Evolutionary conservation across 2,329 filamentous ascomycete genomes (phyloP), one percentile per base, ranked within the genome.

Genomic region (Paracorniculantispora psalliotae): DNA sequence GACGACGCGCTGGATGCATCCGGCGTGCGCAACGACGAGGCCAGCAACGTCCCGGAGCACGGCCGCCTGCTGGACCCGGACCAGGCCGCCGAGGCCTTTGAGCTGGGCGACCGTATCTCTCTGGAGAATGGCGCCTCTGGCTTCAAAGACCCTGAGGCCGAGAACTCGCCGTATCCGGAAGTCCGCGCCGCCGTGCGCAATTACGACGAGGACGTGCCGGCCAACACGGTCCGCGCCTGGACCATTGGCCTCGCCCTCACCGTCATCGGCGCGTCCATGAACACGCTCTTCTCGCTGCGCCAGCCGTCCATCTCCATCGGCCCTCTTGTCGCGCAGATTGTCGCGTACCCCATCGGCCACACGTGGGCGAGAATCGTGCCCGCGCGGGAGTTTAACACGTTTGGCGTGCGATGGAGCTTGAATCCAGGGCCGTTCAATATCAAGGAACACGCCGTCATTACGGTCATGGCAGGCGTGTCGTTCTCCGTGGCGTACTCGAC

Each of bases 401-500:
- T 86, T 62, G 84, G 85, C 10, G 59, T 78, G 6, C 73, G 66
- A 21, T 86, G 81, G 78, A 79, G 77, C 23, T 71, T 88, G n/a
- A 89, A 88, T 59, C 84, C 86, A 0, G 85, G 85, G 0, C 85
- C 85, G 1, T 89, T 89, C 72, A 89, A 87, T 66, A 79, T 87
- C 68, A 89, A 89, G 69, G 86, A 89, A 67, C 86, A 89, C 67
- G 74, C 83, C 44, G 80, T 89, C 61, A 87, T 89, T 59, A 82
- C 85, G 19, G 82, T 88, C 63, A 88, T 88, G 84, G 87, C 89
- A 17, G 84, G 88, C 67, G 86, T 89, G 6, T 85, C 86, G 5
- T 89, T 90, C 63, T 86, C 76, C 52, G 84, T 81, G 6, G 86
- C 87, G 3, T 91, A 91, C 65, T 87, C 87, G 1, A 91, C 88